Evolutionary conservation across 768 basidiomycete genomes (phyloP), one percentile per base, ranked within the genome.

Genomic region (Phaffia tasmanica): DNA sequence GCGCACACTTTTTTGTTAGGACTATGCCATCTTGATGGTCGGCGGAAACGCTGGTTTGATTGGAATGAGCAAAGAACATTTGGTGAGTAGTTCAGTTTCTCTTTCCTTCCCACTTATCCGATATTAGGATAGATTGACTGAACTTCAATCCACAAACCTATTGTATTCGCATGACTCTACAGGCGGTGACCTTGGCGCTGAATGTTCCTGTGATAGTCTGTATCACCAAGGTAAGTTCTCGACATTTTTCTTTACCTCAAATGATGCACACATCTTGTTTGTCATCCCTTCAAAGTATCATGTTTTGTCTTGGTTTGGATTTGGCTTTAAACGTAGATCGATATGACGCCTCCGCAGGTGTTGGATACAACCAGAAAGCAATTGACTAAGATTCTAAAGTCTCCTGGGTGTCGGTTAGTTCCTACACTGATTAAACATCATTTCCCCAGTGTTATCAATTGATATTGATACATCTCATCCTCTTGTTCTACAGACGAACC

Each of bases 311-410:
- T 11, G 42, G 21, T 53, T 48, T 54, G 21, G 46, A 25, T 29
- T 6, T 57, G 23, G 35, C 72, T 65, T 61, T 42, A 54, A 9
- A 55, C 50, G 1, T 64, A 86, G 90, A 88, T 95, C 72, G 95
- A 98, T 75, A 97, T 95, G 94, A 97, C 94, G 0, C 95, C 95
- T 6, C 81, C 86, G 15, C 89, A 94, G 70, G 85, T 93, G 42
- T 82, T 92, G 57, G 84, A 83, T n/a, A 88, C 94, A 76, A 98
- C 93, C 0, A 81, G 88, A 54, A 89, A 88, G 73, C 93, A 97
- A 78, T 86, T 97, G 0, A 82, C 84, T 11, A 99, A 95, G 79
- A 90, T 97, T 50, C 77, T 98, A 67, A 86, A 83, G 74, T 89
- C 88, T 71, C 95, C 93, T 11, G 94, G 94, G 14, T 97, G 93